These are phyloP conservation scores for Clavariopsis aquatica DNA, from an alignment of 495 filamentous ascomycete genomes.

Conservation along the genomic window DNA sequence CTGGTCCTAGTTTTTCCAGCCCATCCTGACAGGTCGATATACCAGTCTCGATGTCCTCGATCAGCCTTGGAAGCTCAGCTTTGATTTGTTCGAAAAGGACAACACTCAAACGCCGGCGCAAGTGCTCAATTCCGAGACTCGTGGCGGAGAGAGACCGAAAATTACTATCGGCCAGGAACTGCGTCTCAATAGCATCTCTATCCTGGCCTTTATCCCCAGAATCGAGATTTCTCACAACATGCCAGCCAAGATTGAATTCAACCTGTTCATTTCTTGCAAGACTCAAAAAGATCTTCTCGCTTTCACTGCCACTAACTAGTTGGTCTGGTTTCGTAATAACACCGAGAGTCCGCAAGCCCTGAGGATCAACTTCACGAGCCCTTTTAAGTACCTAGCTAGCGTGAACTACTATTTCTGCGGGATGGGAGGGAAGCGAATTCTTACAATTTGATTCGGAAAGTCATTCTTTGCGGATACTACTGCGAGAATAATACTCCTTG, in stretches of 20 bases:
- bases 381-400: constrained; percentile 47
- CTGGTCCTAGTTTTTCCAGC: constrained; percentile 3
- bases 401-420: constrained; percentile 9
- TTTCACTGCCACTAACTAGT: constrained; percentile 38
- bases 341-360: constrained; percentile 55
- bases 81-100: constrained; percentile 13
- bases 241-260: constrained; percentile 25
- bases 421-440: neutral
- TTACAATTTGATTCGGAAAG: constrained; percentile 50
- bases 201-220: constrained; percentile 1
- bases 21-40: neutral
- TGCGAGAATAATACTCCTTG: constrained; percentile 63
- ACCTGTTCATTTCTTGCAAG: constrained; percentile 27
- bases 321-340: constrained; percentile 55
- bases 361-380: constrained; percentile 48
- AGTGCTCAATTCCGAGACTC: neutral
- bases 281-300: constrained; percentile 18
- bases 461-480: constrained; percentile 59
- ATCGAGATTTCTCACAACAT: constrained; percentile 5
- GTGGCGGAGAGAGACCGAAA: neutral
- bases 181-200: constrained; percentile 2
- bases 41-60: constrained; percentile 8
- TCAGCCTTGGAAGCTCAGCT: neutral
- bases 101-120: constrained; percentile 4
- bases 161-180: constrained; percentile 3